phyloP scores from a whole-genome alignment of 306 rosid species.

The Vigna trinervia region DNA sequence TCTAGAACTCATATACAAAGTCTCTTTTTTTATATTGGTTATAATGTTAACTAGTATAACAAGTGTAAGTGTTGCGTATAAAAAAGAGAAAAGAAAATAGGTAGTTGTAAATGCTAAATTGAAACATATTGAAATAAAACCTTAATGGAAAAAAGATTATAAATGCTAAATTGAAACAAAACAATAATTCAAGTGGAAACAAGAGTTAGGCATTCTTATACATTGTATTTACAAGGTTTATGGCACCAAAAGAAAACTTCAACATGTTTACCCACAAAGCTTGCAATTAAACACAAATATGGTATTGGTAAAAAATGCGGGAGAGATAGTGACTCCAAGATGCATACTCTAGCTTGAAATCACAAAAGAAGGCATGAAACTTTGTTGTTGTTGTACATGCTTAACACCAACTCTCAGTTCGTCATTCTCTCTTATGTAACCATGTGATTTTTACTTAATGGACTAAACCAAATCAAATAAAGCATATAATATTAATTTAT shows the following conservation, averaged over 20 bases:
- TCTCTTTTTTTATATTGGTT: too few species aligned
- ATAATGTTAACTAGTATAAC: too few species aligned
- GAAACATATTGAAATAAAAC: slow-evolving; percentile 3
- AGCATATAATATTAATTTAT: too few species aligned
- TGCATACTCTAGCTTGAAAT: slow-evolving; percentile 90
- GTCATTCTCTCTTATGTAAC: slow-evolving; percentile 62
- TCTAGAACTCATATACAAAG: too few species aligned
- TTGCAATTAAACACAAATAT: slow-evolving; percentile 75
- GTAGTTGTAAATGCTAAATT: too few species aligned
- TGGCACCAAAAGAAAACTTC: neutral
- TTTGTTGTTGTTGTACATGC: slow-evolving; percentile 65
- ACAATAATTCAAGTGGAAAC: neutral
- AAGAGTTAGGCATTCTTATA: neutral
- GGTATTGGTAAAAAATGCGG: slow-evolving; percentile 66
- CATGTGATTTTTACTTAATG: too few species aligned
- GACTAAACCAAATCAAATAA: too few species aligned
- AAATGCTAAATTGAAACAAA: neutral
- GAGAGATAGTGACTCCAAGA: slow-evolving; percentile 85
- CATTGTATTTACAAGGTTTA: neutral
- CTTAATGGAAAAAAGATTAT: slow-evolving; percentile 41
- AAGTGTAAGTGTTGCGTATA: too few species aligned
- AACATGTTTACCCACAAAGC: slow-evolving; percentile 60
- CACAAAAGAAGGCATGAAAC: slow-evolving; percentile 72
- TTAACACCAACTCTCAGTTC: slow-evolving; percentile 78
- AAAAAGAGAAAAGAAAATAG: too few species aligned